Conservation (phyloP, 441 rosid genomes). For the Bocquillonia castaneifolia region DNA sequence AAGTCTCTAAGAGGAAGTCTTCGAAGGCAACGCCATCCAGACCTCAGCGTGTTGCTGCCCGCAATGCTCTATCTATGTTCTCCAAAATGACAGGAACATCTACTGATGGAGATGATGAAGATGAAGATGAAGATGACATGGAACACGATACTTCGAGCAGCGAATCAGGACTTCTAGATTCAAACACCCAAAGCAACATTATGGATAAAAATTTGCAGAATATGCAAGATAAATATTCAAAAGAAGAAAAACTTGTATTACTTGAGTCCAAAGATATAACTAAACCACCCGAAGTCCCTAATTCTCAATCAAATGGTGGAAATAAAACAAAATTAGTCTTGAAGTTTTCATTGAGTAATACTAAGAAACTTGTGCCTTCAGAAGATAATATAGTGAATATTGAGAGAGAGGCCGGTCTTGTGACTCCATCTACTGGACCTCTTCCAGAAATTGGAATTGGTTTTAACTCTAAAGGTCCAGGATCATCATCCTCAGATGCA, state of each 20-base stretch:
- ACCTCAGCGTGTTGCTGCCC: conserved; percentile 93
- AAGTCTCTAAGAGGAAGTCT: conserved; percentile 49
- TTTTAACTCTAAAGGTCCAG: conserved; percentile 35
- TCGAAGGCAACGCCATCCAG: conserved; percentile 59
- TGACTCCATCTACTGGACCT: conserved; percentile 35
- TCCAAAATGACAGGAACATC: conserved; percentile 71
- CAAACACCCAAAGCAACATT: conserved; percentile 46
- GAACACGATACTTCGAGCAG: conserved; percentile 61
- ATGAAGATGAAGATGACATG: conserved; percentile 43
- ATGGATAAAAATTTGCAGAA: conserved; percentile 42
- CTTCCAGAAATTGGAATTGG: conserved; percentile 34
- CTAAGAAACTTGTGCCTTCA: conserved; percentile 30
- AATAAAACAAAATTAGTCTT: conserved; percentile 62
- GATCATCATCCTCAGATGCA: conserved; percentile 40
- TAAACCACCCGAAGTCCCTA: conserved; percentile 34
- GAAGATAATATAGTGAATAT: conserved; percentile 33
- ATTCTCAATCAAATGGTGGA: conserved; percentile 41
- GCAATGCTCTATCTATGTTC: conserved; percentile 73
- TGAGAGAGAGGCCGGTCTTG: conserved; percentile 29
- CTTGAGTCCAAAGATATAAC: conserved; percentile 16
- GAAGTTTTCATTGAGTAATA: conserved; percentile 43
- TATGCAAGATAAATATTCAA: conserved; percentile 35
- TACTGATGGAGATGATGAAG: conserved; percentile 64
- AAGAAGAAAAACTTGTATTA: conserved; percentile 48
- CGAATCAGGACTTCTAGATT: conserved; percentile 56